These are phyloP conservation scores for Knufia petricola DNA, from an alignment of 2,329 filamentous ascomycete genomes.

Conservation along the genomic window DNA sequence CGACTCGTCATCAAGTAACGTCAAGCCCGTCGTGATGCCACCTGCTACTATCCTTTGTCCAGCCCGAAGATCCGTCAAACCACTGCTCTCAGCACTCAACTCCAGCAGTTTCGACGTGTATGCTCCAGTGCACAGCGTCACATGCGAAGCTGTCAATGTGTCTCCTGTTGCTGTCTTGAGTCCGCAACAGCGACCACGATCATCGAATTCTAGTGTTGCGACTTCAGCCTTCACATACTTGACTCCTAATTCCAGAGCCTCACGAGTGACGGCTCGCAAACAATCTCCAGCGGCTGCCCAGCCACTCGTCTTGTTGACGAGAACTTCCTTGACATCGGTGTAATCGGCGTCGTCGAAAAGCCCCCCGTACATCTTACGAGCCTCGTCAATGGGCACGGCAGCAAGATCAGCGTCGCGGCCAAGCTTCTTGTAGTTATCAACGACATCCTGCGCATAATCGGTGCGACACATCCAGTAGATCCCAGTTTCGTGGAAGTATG, in stretches of 20 bases:
- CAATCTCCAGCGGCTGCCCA: constrained; percentile 55
- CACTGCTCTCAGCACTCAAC: constrained; percentile 34
- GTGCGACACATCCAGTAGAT: constrained; percentile 41
- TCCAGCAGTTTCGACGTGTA: constrained; percentile 32
- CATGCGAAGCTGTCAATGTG: constrained; percentile 24
- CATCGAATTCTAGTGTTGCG: constrained; percentile 39
- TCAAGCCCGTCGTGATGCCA: constrained; percentile 40
- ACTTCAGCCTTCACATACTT: constrained; percentile 49
- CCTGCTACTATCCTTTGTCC: constrained; percentile 41
- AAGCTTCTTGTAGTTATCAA: constrained; percentile 42
- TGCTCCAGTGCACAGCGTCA: constrained; percentile 27
- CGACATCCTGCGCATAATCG: constrained; percentile 40
- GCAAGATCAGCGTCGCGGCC: constrained; percentile 38
- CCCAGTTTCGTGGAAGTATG: constrained; percentile 43
- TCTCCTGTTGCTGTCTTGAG: constrained; percentile 23
- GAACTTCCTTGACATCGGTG: constrained; percentile 47
- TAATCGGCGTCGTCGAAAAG: constrained; percentile 54
- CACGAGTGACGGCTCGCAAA: constrained; percentile 45
- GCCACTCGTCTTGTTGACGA: constrained; percentile 52
- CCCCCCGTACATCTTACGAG: constrained; percentile 46
- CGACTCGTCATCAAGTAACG: constrained; percentile 33
- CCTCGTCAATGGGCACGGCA: constrained; percentile 43
- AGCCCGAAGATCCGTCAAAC: constrained; percentile 37
- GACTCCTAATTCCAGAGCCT: constrained; percentile 46
- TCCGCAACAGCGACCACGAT: constrained; percentile 32